A percentile compares a stretch with the other conserved stretches of the same genome.
Evolutionary conservation across 345 rosid genomes (phyloP).

Genomic region (Boechera stricta): DNA sequence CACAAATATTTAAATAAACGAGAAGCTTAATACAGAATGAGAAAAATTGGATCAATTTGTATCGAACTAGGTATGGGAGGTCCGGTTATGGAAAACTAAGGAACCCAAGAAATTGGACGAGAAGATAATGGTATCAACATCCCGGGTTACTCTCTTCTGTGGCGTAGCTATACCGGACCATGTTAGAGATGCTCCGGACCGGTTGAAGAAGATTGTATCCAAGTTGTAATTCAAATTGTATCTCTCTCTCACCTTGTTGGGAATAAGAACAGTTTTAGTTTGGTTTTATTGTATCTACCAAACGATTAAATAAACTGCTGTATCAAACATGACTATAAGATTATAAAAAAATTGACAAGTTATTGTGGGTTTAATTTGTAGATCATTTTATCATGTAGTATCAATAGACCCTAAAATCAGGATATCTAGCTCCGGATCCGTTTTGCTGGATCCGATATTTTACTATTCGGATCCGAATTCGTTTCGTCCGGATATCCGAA

Average conservation of each 20-base stretch:
- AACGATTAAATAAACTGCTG: background rate
- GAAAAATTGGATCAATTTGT: background rate
- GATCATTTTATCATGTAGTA: background rate
- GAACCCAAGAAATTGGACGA: constrained; percentile 48
- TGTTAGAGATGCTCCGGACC: constrained; percentile 57
- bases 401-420: too few species aligned
- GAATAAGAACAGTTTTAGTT: constrained; percentile 1
- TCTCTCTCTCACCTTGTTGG: background rate
- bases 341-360: background rate
- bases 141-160: constrained; percentile 71
- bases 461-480: too few species aligned
- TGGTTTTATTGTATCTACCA: constrained; percentile 10
- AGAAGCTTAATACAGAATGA: background rate
- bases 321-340: background rate
- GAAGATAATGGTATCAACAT: constrained; percentile 57
- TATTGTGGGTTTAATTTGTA: background rate
- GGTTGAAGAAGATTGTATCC: constrained; percentile 54
- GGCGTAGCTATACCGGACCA: constrained; percentile 75
- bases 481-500: too few species aligned
- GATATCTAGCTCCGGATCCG: too few species aligned
- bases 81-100: constrained; percentile 65
- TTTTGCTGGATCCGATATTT: too few species aligned
- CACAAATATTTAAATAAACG: background rate
- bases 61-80: constrained; percentile 80
- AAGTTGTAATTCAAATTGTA: constrained; percentile 27